Conservation (phyloP, 2,329 filamentous ascomycete species). For the Trichoderma asperellum region DNA sequence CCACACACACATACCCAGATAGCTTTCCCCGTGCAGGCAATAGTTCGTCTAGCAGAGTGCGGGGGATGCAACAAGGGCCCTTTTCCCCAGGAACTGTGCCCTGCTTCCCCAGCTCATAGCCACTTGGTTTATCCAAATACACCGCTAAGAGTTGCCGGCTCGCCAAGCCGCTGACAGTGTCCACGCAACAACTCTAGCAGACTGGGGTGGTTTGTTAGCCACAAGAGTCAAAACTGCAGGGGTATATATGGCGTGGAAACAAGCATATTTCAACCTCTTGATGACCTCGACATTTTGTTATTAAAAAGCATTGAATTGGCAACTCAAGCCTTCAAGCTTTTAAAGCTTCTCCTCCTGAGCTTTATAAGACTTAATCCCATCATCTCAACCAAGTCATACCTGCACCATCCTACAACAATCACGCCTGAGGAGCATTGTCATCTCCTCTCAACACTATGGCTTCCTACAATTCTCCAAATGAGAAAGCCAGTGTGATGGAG, state of each 20-base stretch:
- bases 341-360: not conserved
- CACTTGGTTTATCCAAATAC: not conserved
- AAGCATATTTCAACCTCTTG: conserved; percentile 10
- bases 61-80: not conserved
- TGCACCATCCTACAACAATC: not conserved
- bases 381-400: not conserved
- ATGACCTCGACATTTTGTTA: not conserved
- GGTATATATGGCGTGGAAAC: conserved; percentile 1
- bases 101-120: not conserved
- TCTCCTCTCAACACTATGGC: conserved; percentile 9
- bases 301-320: not conserved
- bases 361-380: not conserved
- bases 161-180: not conserved
- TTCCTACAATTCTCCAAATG: not conserved
- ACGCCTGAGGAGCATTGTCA: not conserved
- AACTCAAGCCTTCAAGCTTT: not conserved
- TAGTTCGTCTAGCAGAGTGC: conserved; percentile 7
- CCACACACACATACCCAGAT: not conserved
- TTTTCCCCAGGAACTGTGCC: not conserved
- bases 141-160: not conserved
- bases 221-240: not conserved
- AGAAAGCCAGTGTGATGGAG: not conserved
- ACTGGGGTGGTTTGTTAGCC: not conserved
- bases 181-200: not conserved
- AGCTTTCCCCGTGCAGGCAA: conserved; percentile 10